Evolutionary conservation across 2,329 filamentous ascomycete genomes (phyloP).

Genomic region (Neoascochyta sp.): DNA sequence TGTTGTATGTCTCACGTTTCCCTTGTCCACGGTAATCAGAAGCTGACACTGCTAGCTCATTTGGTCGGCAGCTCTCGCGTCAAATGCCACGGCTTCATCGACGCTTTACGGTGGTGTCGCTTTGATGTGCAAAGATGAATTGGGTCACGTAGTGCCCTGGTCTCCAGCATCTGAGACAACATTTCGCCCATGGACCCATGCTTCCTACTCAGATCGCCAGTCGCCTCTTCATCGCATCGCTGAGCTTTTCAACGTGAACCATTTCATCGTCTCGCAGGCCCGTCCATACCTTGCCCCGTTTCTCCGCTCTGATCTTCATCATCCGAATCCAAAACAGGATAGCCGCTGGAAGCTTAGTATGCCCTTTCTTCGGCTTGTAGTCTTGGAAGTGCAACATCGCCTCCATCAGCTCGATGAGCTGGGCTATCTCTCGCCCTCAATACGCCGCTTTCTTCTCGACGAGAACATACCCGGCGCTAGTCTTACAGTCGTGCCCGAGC

Average conservation of each 20-base stretch:
- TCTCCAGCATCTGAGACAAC: conserved; percentile 57
- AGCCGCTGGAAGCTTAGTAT: conserved; percentile 57
- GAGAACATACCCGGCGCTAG: conserved; percentile 75
- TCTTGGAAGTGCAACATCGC: conserved; percentile 74
- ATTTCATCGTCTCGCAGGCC: conserved; percentile 92
- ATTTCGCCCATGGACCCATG: conserved; percentile 64
- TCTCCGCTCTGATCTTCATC: conserved; percentile 74
- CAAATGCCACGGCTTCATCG: conserved; percentile 65
- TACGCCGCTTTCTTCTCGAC: conserved; percentile 75
- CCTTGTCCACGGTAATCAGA: not conserved
- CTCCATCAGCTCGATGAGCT: conserved; percentile 77
- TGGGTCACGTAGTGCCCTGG: conserved; percentile 72
- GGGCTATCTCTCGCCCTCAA: conserved; percentile 63
- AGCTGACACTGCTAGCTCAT: conserved; percentile 56
- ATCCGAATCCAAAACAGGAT: conserved; percentile 60
- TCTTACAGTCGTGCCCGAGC: conserved; percentile 77
- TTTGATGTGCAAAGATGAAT: conserved; percentile 74
- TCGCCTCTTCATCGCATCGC: conserved; percentile 68
- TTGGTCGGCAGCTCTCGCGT: conserved; percentile 74
- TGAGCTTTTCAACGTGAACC: conserved; percentile 87
- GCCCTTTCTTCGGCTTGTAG: conserved; percentile 60
- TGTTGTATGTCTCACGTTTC: conserved; percentile 59
- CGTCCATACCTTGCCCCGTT: conserved; percentile 87
- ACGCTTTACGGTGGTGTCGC: conserved; percentile 63
- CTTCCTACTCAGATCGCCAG: conserved; percentile 63